Percentiles rank a stretch among this genome's conserved stretches.
Evolutionary conservation across 371 early-diverging fungal species (phyloP).

Genomic region (Haplosporangium sp.): DNA sequence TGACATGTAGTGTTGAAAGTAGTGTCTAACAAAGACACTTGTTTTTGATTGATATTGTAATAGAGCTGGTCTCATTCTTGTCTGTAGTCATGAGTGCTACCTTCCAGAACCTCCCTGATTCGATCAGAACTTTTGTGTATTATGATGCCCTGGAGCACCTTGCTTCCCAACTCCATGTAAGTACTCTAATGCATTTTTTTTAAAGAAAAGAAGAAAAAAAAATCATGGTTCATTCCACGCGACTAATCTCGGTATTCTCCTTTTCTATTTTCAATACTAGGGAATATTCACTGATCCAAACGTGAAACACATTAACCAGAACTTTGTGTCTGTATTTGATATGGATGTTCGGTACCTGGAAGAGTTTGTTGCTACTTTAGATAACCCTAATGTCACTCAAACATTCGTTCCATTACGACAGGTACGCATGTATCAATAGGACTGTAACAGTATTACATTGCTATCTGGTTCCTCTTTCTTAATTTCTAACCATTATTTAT

Average conservation of each 20-base stretch:
- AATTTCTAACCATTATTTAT: too few relatives aligned
- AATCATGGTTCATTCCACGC: not conserved
- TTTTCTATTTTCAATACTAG: slow-evolving; percentile 44
- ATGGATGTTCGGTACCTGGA: slow-evolving; percentile 82
- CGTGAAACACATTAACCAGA: slow-evolving; percentile 71
- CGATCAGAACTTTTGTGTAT: slow-evolving; percentile 77
- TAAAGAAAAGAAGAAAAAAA: too few relatives aligned
- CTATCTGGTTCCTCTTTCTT: not conserved
- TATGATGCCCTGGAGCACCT: slow-evolving; percentile 84
- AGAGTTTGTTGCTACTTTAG: slow-evolving; percentile 73
- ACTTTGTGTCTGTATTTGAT: slow-evolving; percentile 76
- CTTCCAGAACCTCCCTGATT: slow-evolving; percentile 75
- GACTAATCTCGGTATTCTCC: not conserved
- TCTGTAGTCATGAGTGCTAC: slow-evolving; percentile 79
- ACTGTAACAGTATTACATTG: too few relatives aligned
- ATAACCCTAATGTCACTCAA: slow-evolving; percentile 75
- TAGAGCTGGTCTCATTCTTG: slow-evolving; percentile 79
- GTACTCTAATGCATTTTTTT: slow-evolving; percentile 7
- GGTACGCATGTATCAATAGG: slow-evolving; percentile 55
- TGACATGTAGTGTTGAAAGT: not conserved
- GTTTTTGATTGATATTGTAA: not conserved
- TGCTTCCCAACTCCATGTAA: slow-evolving; percentile 71
- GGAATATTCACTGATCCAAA: slow-evolving; percentile 71
- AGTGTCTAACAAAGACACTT: not conserved
- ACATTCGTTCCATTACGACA: slow-evolving; percentile 82